These are phyloP conservation scores for Aspergillus panamensis DNA, from an alignment of 495 filamentous ascomycete species.

Conservation along the genomic window DNA sequence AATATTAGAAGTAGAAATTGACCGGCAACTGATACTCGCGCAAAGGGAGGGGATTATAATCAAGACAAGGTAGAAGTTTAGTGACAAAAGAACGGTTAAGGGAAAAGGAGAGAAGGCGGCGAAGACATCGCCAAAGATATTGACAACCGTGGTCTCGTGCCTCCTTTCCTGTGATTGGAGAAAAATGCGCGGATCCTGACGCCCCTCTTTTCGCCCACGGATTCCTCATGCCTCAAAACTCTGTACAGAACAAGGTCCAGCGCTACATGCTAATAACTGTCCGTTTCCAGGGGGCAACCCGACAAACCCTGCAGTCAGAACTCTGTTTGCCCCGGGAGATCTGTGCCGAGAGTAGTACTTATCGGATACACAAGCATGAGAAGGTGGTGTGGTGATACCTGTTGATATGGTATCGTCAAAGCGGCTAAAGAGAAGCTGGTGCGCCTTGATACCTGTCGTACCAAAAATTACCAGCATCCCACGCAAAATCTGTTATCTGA, in stretches of 20 bases:
- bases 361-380: no score
- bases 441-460: neutral
- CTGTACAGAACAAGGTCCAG: neutral
- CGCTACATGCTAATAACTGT: neutral
- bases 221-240: neutral
- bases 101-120: conserved; percentile 2
- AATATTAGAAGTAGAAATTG: conserved; percentile 15
- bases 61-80: neutral
- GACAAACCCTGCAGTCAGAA: conserved; percentile 8
- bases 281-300: neutral
- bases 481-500: neutral
- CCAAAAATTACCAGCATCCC: neutral
- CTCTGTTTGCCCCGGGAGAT: neutral
- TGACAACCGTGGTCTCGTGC: conserved; percentile 39
- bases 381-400: neutral
- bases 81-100: neutral
- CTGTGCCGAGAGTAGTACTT: neutral
- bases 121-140: conserved; percentile 1
- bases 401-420: neutral
- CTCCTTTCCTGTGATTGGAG: conserved; percentile 36
- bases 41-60: neutral
- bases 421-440: neutral
- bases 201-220: conserved; percentile 12
- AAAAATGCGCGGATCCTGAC: conserved; percentile 7
- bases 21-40: conserved; percentile 20